Evolutionary conservation across 345 rosid species (phyloP).

Genomic region (Boechera divaricarpa): DNA sequence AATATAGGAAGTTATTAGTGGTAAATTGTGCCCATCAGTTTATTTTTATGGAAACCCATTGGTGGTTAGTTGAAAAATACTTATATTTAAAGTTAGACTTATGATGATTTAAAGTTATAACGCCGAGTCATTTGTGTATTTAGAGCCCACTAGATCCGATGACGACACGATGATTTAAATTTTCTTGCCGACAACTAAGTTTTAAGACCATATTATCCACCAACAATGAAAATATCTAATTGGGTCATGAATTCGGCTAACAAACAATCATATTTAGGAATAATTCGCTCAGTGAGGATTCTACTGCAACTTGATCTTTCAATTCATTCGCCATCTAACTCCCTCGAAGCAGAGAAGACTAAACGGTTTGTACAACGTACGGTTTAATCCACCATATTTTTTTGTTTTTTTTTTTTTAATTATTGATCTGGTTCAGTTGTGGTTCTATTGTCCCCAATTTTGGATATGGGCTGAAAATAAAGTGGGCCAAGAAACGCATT

Average conservation of each 20-base stretch:
- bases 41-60: background rate
- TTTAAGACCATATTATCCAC: background rate
- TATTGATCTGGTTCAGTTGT: background rate
- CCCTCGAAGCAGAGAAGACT: background rate
- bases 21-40: slow-evolving; percentile 20
- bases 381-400: background rate
- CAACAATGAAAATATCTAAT: background rate
- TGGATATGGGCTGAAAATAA: background rate
- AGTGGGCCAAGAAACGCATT: background rate
- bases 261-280: background rate
- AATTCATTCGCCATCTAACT: background rate
- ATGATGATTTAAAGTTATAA: background rate
- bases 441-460: background rate
- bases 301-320: background rate
- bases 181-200: background rate
- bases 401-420: too few species aligned
- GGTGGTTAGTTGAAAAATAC: background rate
- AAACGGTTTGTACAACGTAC: background rate
- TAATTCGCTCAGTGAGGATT: background rate
- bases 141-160: background rate
- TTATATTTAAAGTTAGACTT: background rate
- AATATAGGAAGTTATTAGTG: slow-evolving; percentile 5
- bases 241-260: background rate
- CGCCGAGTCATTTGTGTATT: slow-evolving; percentile 1
- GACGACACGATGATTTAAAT: background rate